Evolutionary conservation across 2,329 filamentous ascomycete species (phyloP).

Genomic region (Aspergillus texensis): DNA sequence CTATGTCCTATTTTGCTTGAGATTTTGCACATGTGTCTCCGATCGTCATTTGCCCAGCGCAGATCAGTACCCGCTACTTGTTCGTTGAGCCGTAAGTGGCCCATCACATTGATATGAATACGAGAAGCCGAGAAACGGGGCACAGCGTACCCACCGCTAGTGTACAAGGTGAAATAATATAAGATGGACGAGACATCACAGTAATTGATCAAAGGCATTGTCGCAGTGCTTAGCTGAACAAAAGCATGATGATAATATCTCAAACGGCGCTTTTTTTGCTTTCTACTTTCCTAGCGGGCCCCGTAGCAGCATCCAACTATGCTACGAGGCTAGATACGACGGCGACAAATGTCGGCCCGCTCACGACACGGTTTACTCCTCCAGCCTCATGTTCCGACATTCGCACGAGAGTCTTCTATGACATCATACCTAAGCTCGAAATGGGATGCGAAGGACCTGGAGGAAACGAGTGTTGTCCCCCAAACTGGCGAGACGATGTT

Average conservation of each 20-base stretch:
- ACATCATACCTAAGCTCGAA: not conserved
- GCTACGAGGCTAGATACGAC: slow-evolving; percentile 8
- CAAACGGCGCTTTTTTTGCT: not conserved
- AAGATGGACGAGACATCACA: not conserved
- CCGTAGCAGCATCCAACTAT: not conserved
- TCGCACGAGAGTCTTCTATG: not conserved
- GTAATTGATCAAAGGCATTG: not conserved
- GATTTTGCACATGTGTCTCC: not conserved
- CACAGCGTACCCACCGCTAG: not conserved
- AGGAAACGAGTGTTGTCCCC: slow-evolving; percentile 16
- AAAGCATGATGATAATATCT: not conserved
- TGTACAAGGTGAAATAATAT: not conserved
- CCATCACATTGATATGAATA: not conserved
- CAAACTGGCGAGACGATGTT: slow-evolving; percentile 9
- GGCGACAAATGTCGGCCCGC: slow-evolving; percentile 8
- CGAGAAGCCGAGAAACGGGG: not conserved
- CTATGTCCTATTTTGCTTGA: not conserved
- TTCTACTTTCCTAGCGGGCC: not conserved
- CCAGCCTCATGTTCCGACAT: slow-evolving; percentile 14
- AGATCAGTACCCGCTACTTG: not conserved
- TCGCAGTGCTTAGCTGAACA: not conserved
- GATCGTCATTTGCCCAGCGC: not conserved
- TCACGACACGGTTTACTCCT: slow-evolving; percentile 15
- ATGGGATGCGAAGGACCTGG: slow-evolving; percentile 13
- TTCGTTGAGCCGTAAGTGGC: not conserved